Percentiles rank a stretch among this genome's conserved stretches.
Evolutionary conservation across 257 asterid species (phyloP).

Genomic region (Solanum virginianum): DNA sequence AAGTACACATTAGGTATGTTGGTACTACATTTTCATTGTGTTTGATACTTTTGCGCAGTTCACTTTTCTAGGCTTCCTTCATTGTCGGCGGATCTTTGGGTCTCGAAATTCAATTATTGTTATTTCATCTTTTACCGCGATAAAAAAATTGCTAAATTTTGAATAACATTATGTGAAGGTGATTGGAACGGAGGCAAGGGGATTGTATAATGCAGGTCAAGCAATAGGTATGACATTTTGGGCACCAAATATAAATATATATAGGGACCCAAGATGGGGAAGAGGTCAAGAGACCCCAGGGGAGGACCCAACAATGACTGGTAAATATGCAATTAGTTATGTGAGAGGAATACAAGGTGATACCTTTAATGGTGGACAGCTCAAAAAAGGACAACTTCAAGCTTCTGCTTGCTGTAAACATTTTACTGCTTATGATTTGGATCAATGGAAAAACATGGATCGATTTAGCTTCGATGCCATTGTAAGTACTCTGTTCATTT

Average conservation of each 20-base stretch:
- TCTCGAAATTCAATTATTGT: background rate
- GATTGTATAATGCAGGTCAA: conserved; percentile 63
- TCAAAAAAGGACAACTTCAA: conserved; percentile 26
- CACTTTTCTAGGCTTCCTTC: too few species aligned
- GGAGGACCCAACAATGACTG: conserved; percentile 53
- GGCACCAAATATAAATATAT: conserved; percentile 79
- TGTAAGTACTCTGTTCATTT: conserved; percentile 15
- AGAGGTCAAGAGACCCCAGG: conserved; percentile 92
- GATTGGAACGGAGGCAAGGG: conserved; percentile 66
- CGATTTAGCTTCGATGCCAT: conserved; percentile 53
- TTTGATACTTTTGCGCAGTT: too few species aligned
- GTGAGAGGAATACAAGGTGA: conserved; percentile 81
- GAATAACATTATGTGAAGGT: conserved; percentile 14
- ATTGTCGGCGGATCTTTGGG: background rate
- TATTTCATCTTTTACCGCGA: background rate
- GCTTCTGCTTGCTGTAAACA: conserved; percentile 89
- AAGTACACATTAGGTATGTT: background rate
- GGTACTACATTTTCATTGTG: too few species aligned
- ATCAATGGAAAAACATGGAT: conserved; percentile 45
- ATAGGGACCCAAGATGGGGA: conserved; percentile 86
- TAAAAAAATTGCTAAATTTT: background rate
- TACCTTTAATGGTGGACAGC: conserved; percentile 31
- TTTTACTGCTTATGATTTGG: conserved; percentile 80
- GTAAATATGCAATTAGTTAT: conserved; percentile 45
- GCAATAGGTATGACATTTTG: conserved; percentile 79